Base-by-base conservation (phyloP, 2,329 filamentous ascomycete species). In the Zymoseptoria passerinii region DNA sequence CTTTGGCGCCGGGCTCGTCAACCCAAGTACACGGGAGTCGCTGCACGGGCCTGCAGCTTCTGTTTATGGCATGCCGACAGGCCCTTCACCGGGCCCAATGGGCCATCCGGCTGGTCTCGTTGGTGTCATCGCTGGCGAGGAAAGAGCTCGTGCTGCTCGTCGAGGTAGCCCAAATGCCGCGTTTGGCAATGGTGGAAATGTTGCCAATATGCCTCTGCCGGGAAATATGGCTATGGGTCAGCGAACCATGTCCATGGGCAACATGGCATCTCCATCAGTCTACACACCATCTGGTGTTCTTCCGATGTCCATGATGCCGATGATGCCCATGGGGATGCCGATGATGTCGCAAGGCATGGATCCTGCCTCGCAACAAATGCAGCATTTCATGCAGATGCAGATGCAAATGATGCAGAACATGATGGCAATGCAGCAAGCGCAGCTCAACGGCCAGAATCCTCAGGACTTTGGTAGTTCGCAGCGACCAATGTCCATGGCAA, bases 91-190 rank as follows among this genome's bases (percentile, higher is more conserved):
- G 18, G 52, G 59, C n/a, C 57, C 61, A 44, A 62, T 61, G 57
- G 70, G 77, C 8, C 87, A 87, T 16, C 87, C 88, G 0, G 90
- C 89, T 49, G 91, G 91, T 9, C 79, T 96, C 9, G 87, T 96
- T 19, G 90, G 90, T 8, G 89, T 96, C 8, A 96, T 96, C 74
- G 89, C 89, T 35, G 88, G 79, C 55, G 90, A 95, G 74, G 90
- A 95, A 72, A 82, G 89, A 52, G 87, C 87, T 48, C 82, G 86
- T 63, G 90, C 90, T 28, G 79, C 90, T 78, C 81, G 90, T 66
- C 80, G 90, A 68, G 90, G 89, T 35, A 94, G 87, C 67, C 89
- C 90, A 3, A 88, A 87, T 59, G 73, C 84, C 10, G 61, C 63
- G 18, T 66, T 66, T 53, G 65, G 67, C 20, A 53, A 57, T 2